These are phyloP conservation scores for Aspergillus novofumigatus DNA, from an alignment of 2,329 filamentous ascomycete species.

Conservation along the genomic window DNA sequence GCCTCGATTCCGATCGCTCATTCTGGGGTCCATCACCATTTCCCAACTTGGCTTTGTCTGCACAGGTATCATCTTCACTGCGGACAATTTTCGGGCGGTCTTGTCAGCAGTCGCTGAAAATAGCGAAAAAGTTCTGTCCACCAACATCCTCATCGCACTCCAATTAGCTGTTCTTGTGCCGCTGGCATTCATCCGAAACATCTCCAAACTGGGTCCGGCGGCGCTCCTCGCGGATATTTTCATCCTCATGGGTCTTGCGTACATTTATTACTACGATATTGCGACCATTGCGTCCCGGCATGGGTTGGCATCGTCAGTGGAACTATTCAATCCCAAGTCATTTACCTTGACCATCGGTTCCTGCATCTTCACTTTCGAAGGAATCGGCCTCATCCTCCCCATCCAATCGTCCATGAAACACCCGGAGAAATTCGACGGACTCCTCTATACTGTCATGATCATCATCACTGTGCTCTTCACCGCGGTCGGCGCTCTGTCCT, in stretches of 20 bases:
- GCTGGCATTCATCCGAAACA: constrained; percentile 85
- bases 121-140: constrained; percentile 46
- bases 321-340: constrained; percentile 78
- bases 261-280: constrained; percentile 91
- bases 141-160: constrained; percentile 62
- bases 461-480: constrained; percentile 87
- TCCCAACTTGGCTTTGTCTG: constrained; percentile 77
- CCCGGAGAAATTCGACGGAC: constrained; percentile 79
- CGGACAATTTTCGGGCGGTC: constrained; percentile 68
- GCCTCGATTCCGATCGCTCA: constrained; percentile 58
- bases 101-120: constrained; percentile 56
- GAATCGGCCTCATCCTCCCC: constrained; percentile 91
- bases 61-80: constrained; percentile 71
- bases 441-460: constrained; percentile 84
- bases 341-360: constrained; percentile 98
- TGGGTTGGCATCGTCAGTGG: constrained; percentile 71
- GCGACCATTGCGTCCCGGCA: constrained; percentile 71
- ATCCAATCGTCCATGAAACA: constrained; percentile 94
- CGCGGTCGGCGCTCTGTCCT: constrained; percentile 84
- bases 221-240: constrained; percentile 88
- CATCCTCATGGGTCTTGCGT: constrained; percentile 83
- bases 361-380: constrained; percentile 96
- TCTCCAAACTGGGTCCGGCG: constrained; percentile 90
- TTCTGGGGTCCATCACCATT: constrained; percentile 66
- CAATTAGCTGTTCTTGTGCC: constrained; percentile 92